A percentile compares a stretch with the other conserved stretches of the same genome.
These are phyloP conservation scores for Auxenochlorella pyrenoidosa DNA, from an alignment of 139 green algal genomes.

Conservation along the genomic window DNA sequence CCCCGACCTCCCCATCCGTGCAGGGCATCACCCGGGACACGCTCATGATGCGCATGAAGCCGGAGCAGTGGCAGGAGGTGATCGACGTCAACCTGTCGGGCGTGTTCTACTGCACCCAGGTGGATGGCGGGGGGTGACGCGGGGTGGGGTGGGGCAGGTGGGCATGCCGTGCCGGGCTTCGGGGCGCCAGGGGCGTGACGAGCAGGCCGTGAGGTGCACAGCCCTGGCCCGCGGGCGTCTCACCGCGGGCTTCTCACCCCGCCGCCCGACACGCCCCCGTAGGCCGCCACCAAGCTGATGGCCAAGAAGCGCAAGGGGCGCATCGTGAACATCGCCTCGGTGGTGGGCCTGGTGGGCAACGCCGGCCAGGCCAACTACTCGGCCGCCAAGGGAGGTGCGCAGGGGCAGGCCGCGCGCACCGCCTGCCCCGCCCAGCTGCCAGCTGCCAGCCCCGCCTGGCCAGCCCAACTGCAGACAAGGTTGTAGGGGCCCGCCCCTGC, in stretches of 20 bases:
- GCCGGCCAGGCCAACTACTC: slow-evolving; percentile 93
- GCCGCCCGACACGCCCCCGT: not conserved
- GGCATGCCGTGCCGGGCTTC: too few species aligned
- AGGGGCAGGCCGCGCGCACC: not conserved
- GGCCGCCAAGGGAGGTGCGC: slow-evolving; percentile 76
- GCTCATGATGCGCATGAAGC: slow-evolving; percentile 99
- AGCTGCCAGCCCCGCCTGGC: not conserved
- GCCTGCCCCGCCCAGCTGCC: not conserved
- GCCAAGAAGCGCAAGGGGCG: slow-evolving; percentile 86
- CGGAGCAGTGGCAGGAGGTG: slow-evolving; percentile 94
- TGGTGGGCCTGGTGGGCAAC: slow-evolving; percentile 96
- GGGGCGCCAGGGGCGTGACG: not conserved
- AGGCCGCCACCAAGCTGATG: slow-evolving; percentile 95
- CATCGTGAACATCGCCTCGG: slow-evolving; percentile 98
- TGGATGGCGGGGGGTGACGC: not conserved
- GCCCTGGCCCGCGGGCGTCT: too few species aligned
- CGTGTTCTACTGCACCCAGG: slow-evolving; percentile 94
- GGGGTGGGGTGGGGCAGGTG: too few species aligned
- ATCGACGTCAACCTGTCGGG: slow-evolving; percentile 97
- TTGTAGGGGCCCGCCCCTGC: too few species aligned
- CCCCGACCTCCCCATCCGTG: not conserved
- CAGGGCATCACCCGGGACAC: slow-evolving; percentile 30
- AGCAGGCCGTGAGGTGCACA: too few species aligned
- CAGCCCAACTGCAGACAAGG: not conserved
- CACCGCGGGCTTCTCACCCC: not conserved